These are phyloP conservation scores for Basipetospora chlamydospora DNA, from an alignment of 2,329 filamentous ascomycete species.

Conservation along the genomic window DNA sequence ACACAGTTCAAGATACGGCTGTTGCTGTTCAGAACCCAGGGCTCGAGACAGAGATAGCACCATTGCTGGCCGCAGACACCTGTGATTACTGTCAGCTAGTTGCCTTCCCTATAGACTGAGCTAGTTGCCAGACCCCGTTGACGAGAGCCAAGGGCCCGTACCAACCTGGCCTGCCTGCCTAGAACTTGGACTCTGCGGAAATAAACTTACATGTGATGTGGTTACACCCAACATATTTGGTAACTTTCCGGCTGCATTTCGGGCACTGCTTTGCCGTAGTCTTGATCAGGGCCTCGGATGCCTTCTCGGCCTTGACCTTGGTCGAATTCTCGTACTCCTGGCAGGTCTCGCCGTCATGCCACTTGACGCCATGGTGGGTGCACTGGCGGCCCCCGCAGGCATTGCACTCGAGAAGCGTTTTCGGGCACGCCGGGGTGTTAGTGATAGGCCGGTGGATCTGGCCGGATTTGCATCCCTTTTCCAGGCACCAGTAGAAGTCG, in stretches of 20 bases:
- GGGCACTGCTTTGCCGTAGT: slow-evolving; percentile 21
- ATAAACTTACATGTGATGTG: slow-evolving; percentile 24
- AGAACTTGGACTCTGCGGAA: not conserved
- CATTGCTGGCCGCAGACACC: slow-evolving; percentile 23
- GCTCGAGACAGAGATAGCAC: slow-evolving; percentile 22
- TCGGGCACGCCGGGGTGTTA: slow-evolving; percentile 13
- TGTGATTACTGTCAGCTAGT: slow-evolving; percentile 5
- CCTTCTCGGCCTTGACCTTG: slow-evolving; percentile 16
- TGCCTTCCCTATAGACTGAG: not conserved
- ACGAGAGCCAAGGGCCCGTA: not conserved
- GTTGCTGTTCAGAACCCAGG: too few relatives aligned
- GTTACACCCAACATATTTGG: slow-evolving; percentile 23
- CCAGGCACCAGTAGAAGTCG: slow-evolving; percentile 24
- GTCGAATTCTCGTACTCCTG: slow-evolving; percentile 17
- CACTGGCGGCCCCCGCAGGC: slow-evolving; percentile 19
- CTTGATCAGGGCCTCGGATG: slow-evolving; percentile 18
- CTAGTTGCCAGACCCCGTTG: not conserved
- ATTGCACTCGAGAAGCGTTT: slow-evolving; percentile 15
- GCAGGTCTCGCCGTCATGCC: slow-evolving; percentile 23
- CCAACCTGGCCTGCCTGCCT: too few relatives aligned
- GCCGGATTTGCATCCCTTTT: slow-evolving; percentile 20
- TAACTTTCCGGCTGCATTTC: slow-evolving; percentile 17
- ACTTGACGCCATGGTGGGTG: slow-evolving; percentile 19
- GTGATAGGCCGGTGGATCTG: slow-evolving; percentile 16
- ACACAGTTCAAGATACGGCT: too few relatives aligned